Percentiles rank a stretch among this genome's conserved stretches.
These are phyloP conservation scores for Globisporangium takayamanum DNA, from an alignment of 352 stramenopile species.

Conservation along the genomic window DNA sequence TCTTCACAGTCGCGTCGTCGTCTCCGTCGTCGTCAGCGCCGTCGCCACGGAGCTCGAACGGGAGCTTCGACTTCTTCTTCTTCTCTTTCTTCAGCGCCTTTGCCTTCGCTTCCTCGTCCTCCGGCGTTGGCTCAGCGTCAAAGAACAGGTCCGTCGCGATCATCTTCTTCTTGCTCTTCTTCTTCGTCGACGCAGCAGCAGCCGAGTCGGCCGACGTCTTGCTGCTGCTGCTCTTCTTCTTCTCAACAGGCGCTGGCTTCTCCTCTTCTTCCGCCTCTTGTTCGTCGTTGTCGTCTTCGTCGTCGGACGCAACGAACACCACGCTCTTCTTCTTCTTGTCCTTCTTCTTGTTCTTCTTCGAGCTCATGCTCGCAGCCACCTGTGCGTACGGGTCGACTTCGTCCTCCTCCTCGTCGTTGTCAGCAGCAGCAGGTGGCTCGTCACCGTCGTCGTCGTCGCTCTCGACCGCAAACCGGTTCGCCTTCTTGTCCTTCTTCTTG, in stretches of 20 bases:
- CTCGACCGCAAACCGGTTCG: constrained; percentile 28
- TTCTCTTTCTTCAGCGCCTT: constrained; percentile 65
- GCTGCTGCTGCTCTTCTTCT: constrained; percentile 24
- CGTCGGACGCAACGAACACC: constrained; percentile 33
- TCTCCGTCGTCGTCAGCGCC: constrained; percentile 27
- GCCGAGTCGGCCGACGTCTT: constrained; percentile 22
- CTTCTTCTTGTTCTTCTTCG: constrained; percentile 53
- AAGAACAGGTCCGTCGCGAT: constrained; percentile 74
- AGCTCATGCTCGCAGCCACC: constrained; percentile 29
- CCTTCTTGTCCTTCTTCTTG: constrained; percentile 53
- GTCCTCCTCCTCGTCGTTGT: constrained; percentile 23
- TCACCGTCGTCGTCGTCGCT: constrained; percentile 35
- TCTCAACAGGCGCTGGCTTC: constrained; percentile 16
- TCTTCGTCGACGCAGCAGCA: constrained; percentile 34
- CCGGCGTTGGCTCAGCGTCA: constrained; percentile 25
- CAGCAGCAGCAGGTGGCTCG: constrained; percentile 10
- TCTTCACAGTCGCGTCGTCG: constrained; percentile 28
- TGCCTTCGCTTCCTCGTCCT: constrained; percentile 34
- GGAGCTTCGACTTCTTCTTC: constrained; percentile 71
- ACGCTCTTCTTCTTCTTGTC: constrained; percentile 36
- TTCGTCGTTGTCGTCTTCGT: constrained; percentile 40
- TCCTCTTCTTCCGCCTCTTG: constrained; percentile 20
- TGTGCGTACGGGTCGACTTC: constrained; percentile 30
- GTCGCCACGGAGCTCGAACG: constrained; percentile 49
- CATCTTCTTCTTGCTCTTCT: constrained; percentile 85